A percentile compares a stretch with the other conserved stretches of the same genome.
Conservation (phyloP, 257 asterid genomes). For the Primulina eburnea region DNA sequence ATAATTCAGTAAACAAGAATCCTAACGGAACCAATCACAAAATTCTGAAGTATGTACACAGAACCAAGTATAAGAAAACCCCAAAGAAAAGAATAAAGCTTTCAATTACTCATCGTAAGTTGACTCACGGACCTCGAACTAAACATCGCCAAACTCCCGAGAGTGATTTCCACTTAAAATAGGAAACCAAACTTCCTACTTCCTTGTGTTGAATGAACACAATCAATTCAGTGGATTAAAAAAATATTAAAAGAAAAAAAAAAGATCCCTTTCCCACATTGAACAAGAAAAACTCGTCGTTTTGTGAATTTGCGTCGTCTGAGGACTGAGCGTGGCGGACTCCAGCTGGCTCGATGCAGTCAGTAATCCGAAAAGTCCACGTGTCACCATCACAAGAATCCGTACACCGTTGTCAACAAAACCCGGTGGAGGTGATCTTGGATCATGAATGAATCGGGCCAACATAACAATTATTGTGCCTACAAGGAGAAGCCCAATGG, state of each 20-base stretch:
- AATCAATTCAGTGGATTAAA: neutral
- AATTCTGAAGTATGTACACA: neutral
- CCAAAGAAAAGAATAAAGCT: neutral
- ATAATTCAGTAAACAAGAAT: conserved; percentile 13
- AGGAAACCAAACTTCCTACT: neutral
- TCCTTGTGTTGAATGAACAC: conserved; percentile 1
- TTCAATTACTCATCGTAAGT: conserved; percentile 2
- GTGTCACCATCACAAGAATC: neutral
- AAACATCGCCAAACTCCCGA: conserved; percentile 3
- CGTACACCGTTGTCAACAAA: neutral
- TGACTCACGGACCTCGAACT: conserved; percentile 24
- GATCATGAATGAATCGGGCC: neutral
- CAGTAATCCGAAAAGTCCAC: neutral
- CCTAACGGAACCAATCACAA: neutral
- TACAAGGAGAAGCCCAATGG: neutral
- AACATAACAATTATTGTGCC: neutral
- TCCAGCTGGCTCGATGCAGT: too few species aligned
- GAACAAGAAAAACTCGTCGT: neutral
- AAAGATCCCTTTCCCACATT: neutral
- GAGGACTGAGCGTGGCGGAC: conserved; percentile 14
- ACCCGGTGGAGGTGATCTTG: neutral
- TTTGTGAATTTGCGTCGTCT: neutral
- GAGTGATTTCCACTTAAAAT: neutral
- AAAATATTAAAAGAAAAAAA: too few species aligned
- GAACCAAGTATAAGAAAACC: neutral